Evolutionary conservation across 2,329 filamentous ascomycete genomes (phyloP).

Genomic region (Epichloe scottii): DNA sequence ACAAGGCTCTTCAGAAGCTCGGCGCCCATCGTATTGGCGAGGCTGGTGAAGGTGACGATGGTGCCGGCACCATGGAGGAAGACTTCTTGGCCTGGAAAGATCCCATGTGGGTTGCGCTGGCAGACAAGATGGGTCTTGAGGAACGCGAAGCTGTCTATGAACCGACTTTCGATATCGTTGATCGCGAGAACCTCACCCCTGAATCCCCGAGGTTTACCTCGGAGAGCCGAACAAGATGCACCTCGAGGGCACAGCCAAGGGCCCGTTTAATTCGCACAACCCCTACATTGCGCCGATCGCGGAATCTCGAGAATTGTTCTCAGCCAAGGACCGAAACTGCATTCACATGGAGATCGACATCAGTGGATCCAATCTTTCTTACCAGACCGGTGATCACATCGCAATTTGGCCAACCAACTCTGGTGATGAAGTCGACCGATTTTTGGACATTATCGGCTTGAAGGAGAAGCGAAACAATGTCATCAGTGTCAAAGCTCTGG

Average conservation of each 20-base stretch:
- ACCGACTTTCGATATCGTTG: slow-evolving; percentile 72
- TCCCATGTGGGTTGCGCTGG: slow-evolving; percentile 87
- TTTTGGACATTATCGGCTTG: slow-evolving; percentile 69
- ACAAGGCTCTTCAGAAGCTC: slow-evolving; percentile 66
- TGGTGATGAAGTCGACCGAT: slow-evolving; percentile 81
- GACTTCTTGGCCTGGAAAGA: slow-evolving; percentile 99
- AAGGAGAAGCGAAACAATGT: slow-evolving; percentile 67
- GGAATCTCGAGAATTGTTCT: slow-evolving; percentile 86
- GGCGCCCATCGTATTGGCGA: slow-evolving; percentile 75
- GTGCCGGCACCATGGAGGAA: slow-evolving; percentile 98
- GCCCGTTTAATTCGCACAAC: slow-evolving; percentile 92
- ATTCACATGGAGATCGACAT: slow-evolving; percentile 93
- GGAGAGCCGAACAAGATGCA: slow-evolving; percentile 96
- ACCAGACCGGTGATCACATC: slow-evolving; percentile 95
- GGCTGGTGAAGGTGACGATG: slow-evolving; percentile 92
- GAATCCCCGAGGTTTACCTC: slow-evolving; percentile 78
- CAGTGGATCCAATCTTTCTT: slow-evolving; percentile 75
- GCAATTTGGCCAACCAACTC: slow-evolving; percentile 96
- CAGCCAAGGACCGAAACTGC: slow-evolving; percentile 81
- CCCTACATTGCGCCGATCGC: slow-evolving; percentile 90
- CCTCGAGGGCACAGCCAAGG: slow-evolving; percentile 69
- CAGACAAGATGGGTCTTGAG: slow-evolving; percentile 74
- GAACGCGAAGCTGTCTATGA: slow-evolving; percentile 96
- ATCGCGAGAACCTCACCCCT: slow-evolving; percentile 59
- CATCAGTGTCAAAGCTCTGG: slow-evolving; percentile 78